A percentile compares a stretch with the other conserved stretches of the same genome.
Evolutionary conservation across 371 early-diverging fungal species (phyloP).

Genomic region (Rhizopus delemar): DNA sequence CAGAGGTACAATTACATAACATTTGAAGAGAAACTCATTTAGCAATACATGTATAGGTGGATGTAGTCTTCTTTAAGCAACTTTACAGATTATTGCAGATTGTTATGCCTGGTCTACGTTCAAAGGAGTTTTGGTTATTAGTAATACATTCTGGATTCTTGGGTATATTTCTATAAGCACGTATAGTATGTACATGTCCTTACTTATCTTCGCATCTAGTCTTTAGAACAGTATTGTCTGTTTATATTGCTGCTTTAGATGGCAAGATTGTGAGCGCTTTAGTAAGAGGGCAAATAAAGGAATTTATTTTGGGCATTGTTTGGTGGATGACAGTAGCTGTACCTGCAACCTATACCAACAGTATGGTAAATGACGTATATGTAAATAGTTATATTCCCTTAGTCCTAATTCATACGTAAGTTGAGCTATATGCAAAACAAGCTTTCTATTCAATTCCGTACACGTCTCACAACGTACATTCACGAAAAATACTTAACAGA

Average conservation of each 20-base stretch:
- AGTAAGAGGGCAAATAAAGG: constrained; percentile 74
- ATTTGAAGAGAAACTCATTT: neutral
- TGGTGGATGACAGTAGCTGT: constrained; percentile 93
- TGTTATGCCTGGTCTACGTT: constrained; percentile 76
- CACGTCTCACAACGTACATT: constrained; percentile 78
- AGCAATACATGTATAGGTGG: constrained; percentile 49
- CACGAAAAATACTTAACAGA: constrained; percentile 83
- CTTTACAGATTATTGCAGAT: constrained; percentile 69
- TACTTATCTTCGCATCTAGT: constrained; percentile 37
- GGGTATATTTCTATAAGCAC: constrained; percentile 31
- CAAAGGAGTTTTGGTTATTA: constrained; percentile 81
- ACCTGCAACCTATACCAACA: constrained; percentile 95
- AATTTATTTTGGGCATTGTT: constrained; percentile 77
- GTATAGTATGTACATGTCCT: neutral
- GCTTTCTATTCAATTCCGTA: constrained; percentile 83
- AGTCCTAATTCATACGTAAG: constrained; percentile 44
- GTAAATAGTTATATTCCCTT: constrained; percentile 7
- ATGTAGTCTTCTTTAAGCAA: constrained; percentile 75
- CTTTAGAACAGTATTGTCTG: constrained; percentile 80
- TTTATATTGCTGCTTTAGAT: constrained; percentile 89
- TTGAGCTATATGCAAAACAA: constrained; percentile 83
- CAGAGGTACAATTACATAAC: constrained; percentile 26
- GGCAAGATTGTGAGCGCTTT: constrained; percentile 90
- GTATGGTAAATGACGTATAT: constrained; percentile 63
- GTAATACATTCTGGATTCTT: constrained; percentile 80